Evolutionary conservation across 805 yeast species (phyloP).

Genomic region (Nakazawaea populi): DNA sequence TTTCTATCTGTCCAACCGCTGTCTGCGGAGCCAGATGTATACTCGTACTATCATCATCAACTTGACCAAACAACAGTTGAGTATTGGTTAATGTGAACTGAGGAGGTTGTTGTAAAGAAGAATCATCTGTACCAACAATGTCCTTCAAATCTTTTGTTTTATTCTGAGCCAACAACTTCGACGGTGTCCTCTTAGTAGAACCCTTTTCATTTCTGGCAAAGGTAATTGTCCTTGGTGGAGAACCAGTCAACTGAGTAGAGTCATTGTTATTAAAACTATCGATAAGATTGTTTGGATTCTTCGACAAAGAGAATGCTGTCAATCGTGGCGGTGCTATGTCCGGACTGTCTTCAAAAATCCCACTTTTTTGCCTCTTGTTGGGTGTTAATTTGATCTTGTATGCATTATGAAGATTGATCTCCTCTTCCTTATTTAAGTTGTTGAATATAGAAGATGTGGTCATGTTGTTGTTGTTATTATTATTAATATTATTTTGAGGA

Average conservation of each 20-base stretch:
- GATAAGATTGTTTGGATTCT: background rate
- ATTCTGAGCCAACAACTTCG: background rate
- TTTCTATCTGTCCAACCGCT: too few relatives aligned
- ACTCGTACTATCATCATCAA: background rate
- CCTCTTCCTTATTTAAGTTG: background rate
- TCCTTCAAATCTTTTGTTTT: slow-evolving; percentile 9
- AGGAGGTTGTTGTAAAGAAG: slow-evolving; percentile 9
- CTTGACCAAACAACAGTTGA: background rate
- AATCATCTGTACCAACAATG: slow-evolving; percentile 3
- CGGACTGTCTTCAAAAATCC: slow-evolving; percentile 7
- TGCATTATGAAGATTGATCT: slow-evolving; percentile 6
- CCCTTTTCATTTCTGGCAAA: slow-evolving; percentile 2
- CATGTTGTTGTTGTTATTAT: background rate
- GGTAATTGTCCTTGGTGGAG: slow-evolving; percentile 11
- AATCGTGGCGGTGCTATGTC: slow-evolving; percentile 8
- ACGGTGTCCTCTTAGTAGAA: background rate
- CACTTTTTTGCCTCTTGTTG: slow-evolving; percentile 8
- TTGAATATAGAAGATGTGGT: slow-evolving; percentile 1
- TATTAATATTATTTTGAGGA: background rate
- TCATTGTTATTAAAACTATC: background rate
- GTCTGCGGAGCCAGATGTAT: too few relatives aligned
- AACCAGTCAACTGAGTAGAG: background rate
- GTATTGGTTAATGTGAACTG: slow-evolving; percentile 3
- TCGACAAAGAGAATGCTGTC: slow-evolving; percentile 2
- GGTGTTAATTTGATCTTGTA: slow-evolving; percentile 10